These are phyloP conservation scores for Phoma herbarum DNA, from an alignment of 2,329 filamentous ascomycete genomes.

Conservation along the genomic window DNA sequence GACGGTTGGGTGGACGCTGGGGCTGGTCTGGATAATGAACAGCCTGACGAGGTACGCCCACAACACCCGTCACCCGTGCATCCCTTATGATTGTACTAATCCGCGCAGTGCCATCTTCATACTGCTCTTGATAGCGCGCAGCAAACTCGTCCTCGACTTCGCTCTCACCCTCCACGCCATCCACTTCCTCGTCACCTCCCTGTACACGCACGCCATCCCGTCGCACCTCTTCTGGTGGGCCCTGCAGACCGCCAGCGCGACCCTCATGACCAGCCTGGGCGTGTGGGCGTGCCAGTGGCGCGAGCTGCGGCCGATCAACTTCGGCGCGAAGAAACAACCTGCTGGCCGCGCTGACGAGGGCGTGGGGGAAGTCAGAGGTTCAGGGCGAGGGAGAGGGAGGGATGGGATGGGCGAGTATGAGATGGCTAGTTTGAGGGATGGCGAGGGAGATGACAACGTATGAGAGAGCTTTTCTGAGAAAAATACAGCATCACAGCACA, in stretches of 20 bases:
- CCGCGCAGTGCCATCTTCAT: slow-evolving; percentile 77
- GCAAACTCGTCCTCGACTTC: slow-evolving; percentile 95
- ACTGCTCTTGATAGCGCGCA: slow-evolving; percentile 82
- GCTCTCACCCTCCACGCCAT: slow-evolving; percentile 86
- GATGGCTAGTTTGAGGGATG: slow-evolving; percentile 42
- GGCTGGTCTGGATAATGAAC: slow-evolving; percentile 73
- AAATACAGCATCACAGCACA: not conserved
- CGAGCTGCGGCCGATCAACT: slow-evolving; percentile 87
- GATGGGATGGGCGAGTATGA: slow-evolving; percentile 50
- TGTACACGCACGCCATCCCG: slow-evolving; percentile 82
- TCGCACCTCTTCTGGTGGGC: slow-evolving; percentile 87
- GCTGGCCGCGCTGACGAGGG: slow-evolving; percentile 41
- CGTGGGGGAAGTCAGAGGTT: slow-evolving; percentile 52
- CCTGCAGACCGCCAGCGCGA: slow-evolving; percentile 67
- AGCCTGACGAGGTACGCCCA: slow-evolving; percentile 68
- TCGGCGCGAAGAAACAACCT: slow-evolving; percentile 62
- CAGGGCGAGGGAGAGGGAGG: slow-evolving; percentile 59
- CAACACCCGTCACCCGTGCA: not conserved
- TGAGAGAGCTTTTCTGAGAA: too few relatives aligned
- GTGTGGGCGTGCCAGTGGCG: slow-evolving; percentile 93
- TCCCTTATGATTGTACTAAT: slow-evolving; percentile 22
- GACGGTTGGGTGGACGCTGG: slow-evolving; percentile 74
- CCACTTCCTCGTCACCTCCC: slow-evolving; percentile 77
- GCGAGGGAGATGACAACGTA: slow-evolving; percentile 44
- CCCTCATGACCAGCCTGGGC: slow-evolving; percentile 74